Percentiles rank a stretch among this genome's conserved stretches.
Conservation (phyloP, 1,139 yeast species). For the Blastobotrys arbuscula region DNA sequence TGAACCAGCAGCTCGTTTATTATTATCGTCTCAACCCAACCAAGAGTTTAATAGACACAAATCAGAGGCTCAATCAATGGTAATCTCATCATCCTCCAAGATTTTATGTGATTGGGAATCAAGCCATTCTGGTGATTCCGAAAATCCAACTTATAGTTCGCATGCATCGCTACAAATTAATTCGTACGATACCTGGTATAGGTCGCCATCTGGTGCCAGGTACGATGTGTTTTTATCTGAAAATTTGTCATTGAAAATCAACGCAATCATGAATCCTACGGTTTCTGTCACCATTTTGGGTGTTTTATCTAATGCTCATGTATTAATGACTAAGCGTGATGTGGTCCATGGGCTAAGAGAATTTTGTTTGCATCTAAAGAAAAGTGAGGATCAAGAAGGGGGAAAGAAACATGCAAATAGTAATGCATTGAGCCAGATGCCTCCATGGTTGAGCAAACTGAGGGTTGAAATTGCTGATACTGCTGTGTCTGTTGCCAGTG, state of each 20-base stretch:
- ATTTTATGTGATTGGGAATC: conserved; percentile 32
- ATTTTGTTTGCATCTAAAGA: conserved; percentile 21
- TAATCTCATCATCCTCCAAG: conserved; percentile 29
- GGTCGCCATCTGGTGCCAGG: conserved; percentile 28
- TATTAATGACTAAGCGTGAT: conserved; percentile 28
- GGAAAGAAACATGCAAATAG: conserved; percentile 3
- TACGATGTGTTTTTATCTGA: conserved; percentile 31
- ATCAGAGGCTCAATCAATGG: conserved; percentile 22
- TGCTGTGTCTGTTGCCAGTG: conserved; percentile 27
- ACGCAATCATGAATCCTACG: conserved; percentile 29
- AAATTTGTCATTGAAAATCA: conserved; percentile 25
- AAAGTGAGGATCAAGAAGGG: not conserved
- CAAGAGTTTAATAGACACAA: conserved; percentile 5
- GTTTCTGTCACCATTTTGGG: conserved; percentile 26
- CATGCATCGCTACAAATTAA: conserved; percentile 26
- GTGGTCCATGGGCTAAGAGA: conserved; percentile 28
- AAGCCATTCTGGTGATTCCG: conserved; percentile 25
- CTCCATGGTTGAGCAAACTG: conserved; percentile 31
- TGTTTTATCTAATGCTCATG: conserved; percentile 25
- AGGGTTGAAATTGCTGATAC: conserved; percentile 28
- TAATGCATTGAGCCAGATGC: conserved; percentile 26
- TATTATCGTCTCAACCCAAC: conserved; percentile 19
- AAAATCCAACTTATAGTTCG: conserved; percentile 25
- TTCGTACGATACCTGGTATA: conserved; percentile 31
- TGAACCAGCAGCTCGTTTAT: conserved; percentile 37